Conservation (phyloP, 306 rosid species). For the Citrullus mucosospermus region DNA sequence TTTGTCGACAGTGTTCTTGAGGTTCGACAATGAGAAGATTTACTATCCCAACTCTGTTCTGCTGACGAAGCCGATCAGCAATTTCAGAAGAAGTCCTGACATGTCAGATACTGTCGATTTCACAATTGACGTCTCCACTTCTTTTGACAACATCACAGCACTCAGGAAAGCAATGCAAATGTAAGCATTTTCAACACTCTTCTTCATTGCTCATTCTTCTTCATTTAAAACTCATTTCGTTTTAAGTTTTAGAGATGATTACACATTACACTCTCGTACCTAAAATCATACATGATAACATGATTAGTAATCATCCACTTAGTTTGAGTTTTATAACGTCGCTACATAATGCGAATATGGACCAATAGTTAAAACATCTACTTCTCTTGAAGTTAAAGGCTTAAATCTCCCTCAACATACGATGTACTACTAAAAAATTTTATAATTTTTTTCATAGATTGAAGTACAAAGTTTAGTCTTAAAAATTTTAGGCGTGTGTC, state of each 20-base stretch:
- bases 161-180: conserved; percentile 32
- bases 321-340: neutral
- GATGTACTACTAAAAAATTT: too few species aligned
- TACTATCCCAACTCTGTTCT: conserved; percentile 39
- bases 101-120: conserved; percentile 31
- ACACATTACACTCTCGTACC: neutral
- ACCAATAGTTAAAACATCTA: neutral
- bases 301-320: neutral
- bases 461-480: neutral
- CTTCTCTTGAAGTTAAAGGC: neutral
- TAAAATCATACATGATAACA: neutral
- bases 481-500: too few species aligned
- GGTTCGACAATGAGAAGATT: conserved; percentile 42
- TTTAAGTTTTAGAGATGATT: neutral
- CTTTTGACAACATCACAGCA: conserved; percentile 23
- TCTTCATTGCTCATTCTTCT: neutral
- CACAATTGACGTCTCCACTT: conserved; percentile 28
- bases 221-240: neutral
- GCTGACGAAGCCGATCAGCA: conserved; percentile 42
- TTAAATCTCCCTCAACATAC: neutral
- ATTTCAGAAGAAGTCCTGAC: conserved; percentile 40
- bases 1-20: conserved; percentile 30
- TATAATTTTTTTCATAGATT: too few species aligned
- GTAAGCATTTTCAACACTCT: conserved; percentile 13
- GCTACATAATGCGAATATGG: neutral